These are phyloP conservation scores for Ruellia speciosa DNA, from an alignment of 305 asterid genomes.

Conservation along the genomic window DNA sequence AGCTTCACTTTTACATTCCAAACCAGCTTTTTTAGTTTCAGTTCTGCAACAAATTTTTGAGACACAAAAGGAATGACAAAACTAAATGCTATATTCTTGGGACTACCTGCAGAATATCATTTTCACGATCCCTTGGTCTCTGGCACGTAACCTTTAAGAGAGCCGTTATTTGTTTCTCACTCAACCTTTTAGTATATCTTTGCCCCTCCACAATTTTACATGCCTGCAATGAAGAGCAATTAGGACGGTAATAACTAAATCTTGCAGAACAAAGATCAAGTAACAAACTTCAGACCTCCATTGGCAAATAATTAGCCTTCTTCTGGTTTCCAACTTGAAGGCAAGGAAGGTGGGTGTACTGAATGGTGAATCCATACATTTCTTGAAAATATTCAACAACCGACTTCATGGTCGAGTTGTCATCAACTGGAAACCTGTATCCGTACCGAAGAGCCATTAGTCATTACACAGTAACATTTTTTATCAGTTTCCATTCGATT, in stretches of 20 bases:
- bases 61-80: neutral
- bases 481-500: too few species aligned
- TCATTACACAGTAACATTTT: neutral
- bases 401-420: slow-evolving; percentile 78
- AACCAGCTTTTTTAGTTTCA: neutral
- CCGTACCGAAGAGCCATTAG: neutral
- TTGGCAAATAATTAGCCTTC: slow-evolving; percentile 94
- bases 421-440: slow-evolving; percentile 92
- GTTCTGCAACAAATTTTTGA: neutral
- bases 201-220: slow-evolving; percentile 98
- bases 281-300: slow-evolving; percentile 60
- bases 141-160: slow-evolving; percentile 94
- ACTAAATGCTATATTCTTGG: neutral
- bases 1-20: too few species aligned
- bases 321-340: slow-evolving; percentile 99
- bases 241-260: slow-evolving; percentile 1
- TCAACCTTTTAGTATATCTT: slow-evolving; percentile 82
- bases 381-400: slow-evolving; percentile 91
- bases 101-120: slow-evolving; percentile 74
- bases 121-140: slow-evolving; percentile 89
- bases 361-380: slow-evolving; percentile 85
- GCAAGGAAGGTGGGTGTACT: slow-evolving; percentile 91
- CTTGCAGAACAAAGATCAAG: neutral
- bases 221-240: slow-evolving; percentile 41
- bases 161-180: slow-evolving; percentile 91